Conservation (phyloP, 306 rosid species). For the Pyrus communis region DNA sequence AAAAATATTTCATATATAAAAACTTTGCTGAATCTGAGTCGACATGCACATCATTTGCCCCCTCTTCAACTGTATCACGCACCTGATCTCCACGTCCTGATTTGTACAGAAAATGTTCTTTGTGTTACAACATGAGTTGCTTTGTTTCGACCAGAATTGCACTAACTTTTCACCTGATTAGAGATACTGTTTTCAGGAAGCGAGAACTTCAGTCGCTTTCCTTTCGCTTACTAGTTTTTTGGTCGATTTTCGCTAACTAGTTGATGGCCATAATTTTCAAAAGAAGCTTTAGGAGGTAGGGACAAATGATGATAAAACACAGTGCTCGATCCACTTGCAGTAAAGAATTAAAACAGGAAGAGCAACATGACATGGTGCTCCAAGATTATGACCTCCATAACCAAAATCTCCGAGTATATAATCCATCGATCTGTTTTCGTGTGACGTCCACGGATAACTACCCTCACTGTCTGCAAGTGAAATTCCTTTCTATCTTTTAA, state of each 20-base stretch:
- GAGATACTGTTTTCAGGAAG: not conserved
- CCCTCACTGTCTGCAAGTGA: not conserved
- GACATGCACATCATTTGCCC: not conserved
- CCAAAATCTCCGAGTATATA: not conserved
- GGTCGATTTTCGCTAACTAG: not conserved
- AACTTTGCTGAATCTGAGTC: not conserved
- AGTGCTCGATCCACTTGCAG: constrained; percentile 2
- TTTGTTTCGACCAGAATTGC: not conserved
- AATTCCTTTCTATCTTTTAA: not conserved
- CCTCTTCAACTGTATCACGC: not conserved
- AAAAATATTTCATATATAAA: not conserved
- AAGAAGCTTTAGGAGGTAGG: constrained; percentile 15
- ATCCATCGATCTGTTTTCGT: not conserved
- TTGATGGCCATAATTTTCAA: not conserved
- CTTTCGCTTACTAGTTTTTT: not conserved
- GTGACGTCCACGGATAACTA: not conserved
- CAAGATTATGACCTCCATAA: constrained; percentile 12
- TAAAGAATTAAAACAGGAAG: not conserved
- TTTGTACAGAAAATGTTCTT: not conserved
- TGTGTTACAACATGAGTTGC: not conserved
- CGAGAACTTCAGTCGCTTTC: not conserved
- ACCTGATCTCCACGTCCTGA: not conserved
- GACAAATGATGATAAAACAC: not conserved
- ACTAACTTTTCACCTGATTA: not conserved
- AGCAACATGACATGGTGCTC: constrained; percentile 7